Base-by-base conservation (phyloP, 805 yeast genomes). In the Cyberlindnera maritima region DNA sequence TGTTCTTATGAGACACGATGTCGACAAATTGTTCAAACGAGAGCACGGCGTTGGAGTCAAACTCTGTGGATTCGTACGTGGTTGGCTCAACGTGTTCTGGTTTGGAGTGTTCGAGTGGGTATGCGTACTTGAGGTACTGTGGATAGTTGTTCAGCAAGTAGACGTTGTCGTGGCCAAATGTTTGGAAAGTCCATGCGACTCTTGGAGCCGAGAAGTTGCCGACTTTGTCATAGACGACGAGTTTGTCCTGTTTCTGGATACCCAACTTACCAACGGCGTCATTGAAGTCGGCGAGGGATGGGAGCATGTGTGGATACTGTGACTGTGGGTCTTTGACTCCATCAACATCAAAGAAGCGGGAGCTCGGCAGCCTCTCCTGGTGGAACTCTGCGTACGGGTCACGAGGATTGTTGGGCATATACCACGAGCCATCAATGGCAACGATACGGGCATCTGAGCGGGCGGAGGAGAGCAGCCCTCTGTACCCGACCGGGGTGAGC, bases 371-470 rank as follows among this genome's bases (percentile, higher is more conserved):
- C 50, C 97, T 76, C 43, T 75, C 80, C 20, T 71, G 63, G 36
- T 68, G 65, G 60, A 75, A 83, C 62, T 89, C 88, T 18, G 75
- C 70, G 33, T 63, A 65, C 0, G 85, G 91, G 53, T 78, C 72
- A 37, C 77, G 72, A 11, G 84, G 82, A 34, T 68, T 71, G 59
- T 82, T 84, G 40, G 98, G 97, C 79, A 92, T 76, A 65, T 82
- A 89, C 97, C 98, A 94, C 0, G 97, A 83, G 4, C 95, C 81
- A 64, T 92, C 99, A 18, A 92, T 70, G 1, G 96, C 84, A 11
- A 85, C 49, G 20, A 73, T 65, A 38, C 75, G 61, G 13, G 56
- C 38, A 2, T 44, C 48, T 1, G 52, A 8, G 12, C 57, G 47
- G 4, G 52, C 21, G 1, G 57, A 36, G 14, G 60, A 53, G 12